A percentile compares a stretch with the other conserved stretches of the same genome.
These are phyloP conservation scores for Physcomitrellopsis africana DNA, from an alignment of 225 moss, liverwort and hornwort species.

Conservation along the genomic window DNA sequence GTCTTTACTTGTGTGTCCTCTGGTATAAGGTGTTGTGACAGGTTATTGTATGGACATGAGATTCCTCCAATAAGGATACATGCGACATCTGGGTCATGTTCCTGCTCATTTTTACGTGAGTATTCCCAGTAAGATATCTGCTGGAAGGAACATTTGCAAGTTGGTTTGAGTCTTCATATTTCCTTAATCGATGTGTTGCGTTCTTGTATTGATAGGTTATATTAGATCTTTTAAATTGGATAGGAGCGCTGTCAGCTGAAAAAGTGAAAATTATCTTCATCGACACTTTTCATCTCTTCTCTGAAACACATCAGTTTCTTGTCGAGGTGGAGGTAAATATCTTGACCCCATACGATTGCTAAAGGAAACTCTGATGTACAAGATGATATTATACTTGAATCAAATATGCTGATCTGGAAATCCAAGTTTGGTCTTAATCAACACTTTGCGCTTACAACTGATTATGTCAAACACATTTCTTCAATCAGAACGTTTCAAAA, in stretches of 20 bases:
- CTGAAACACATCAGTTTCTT: slow-evolving; percentile 79
- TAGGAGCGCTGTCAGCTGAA: slow-evolving; percentile 66
- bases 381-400: not conserved
- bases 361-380: not conserved
- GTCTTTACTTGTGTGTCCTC: slow-evolving; percentile 6
- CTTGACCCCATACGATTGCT: slow-evolving; percentile 6
- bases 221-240: slow-evolving; percentile 74
- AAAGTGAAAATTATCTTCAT: slow-evolving; percentile 85
- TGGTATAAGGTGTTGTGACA: no score
- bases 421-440: no score
- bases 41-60: no score
- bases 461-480: no score
- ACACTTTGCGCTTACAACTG: no score
- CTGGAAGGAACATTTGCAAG: slow-evolving; percentile 7
- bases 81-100: not conserved
- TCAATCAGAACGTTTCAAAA: no score
- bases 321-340: slow-evolving; percentile 70
- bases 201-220: slow-evolving; percentile 68
- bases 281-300: slow-evolving; percentile 92
- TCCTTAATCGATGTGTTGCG: slow-evolving; percentile 16
- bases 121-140: slow-evolving; percentile 7
- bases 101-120: slow-evolving; percentile 7
- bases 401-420: not conserved
- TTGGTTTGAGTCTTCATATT: slow-evolving; percentile 19
- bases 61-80: slow-evolving; percentile 8